Evolutionary conservation across 2,329 filamentous ascomycete genomes (phyloP).

Genomic region (Proliferodiscus dingleyae): DNA sequence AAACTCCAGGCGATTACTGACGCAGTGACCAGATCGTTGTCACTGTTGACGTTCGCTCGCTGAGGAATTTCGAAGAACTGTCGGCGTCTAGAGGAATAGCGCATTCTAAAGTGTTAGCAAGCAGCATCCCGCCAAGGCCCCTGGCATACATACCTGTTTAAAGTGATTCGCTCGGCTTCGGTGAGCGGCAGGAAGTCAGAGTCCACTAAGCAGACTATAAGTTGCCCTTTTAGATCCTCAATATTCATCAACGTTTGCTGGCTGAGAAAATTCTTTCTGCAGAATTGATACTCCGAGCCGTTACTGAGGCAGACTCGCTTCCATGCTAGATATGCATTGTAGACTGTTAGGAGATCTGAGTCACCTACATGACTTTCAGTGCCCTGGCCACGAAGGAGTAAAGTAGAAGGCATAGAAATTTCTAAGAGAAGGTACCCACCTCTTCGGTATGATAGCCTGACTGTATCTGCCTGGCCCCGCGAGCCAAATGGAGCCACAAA

Average conservation of each 20-base stretch:
- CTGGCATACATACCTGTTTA: slow-evolving; percentile 51
- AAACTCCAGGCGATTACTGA: slow-evolving; percentile 91
- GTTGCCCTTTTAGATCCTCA: slow-evolving; percentile 90
- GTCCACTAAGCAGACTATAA: slow-evolving; percentile 79
- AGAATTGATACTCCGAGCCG: slow-evolving; percentile 80
- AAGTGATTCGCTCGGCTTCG: slow-evolving; percentile 61
- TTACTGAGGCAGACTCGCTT: slow-evolving; percentile 69
- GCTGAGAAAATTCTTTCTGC: slow-evolving; percentile 88
- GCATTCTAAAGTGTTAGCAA: slow-evolving; percentile 36
- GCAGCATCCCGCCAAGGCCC: not conserved
- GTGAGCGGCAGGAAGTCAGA: slow-evolving; percentile 77
- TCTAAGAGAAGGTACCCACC: slow-evolving; percentile 38
- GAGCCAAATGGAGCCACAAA: slow-evolving; percentile 85
- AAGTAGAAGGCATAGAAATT: not conserved
- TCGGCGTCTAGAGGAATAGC: slow-evolving; percentile 61
- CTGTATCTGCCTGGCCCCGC: slow-evolving; percentile 74
- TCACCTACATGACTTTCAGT: slow-evolving; percentile 76
- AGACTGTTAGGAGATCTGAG: slow-evolving; percentile 87
- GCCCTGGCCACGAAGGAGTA: slow-evolving; percentile 42
- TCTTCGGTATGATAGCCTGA: slow-evolving; percentile 72
- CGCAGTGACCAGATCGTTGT: slow-evolving; percentile 72
- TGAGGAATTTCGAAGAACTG: slow-evolving; percentile 77
- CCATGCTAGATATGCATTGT: slow-evolving; percentile 91
- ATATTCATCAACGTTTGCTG: slow-evolving; percentile 87
- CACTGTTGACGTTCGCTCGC: slow-evolving; percentile 68